Evolutionary conservation across 2,329 filamentous ascomycete species (phyloP).

Genomic region (Alternaria arborescens): DNA sequence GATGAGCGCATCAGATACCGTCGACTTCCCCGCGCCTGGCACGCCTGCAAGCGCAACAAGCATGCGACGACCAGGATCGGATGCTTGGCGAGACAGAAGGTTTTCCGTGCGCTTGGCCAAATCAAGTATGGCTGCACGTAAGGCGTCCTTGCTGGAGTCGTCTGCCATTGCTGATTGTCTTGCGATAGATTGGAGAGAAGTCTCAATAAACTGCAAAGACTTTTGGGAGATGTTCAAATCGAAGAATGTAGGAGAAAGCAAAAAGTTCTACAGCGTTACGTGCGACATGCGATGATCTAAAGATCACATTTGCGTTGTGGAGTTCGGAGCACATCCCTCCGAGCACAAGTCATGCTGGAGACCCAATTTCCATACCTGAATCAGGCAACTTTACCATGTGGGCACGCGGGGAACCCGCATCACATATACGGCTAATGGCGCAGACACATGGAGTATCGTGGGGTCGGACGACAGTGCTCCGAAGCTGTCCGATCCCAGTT

Average conservation of each 20-base stretch:
- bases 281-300: slow-evolving; percentile 1
- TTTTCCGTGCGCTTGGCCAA: slow-evolving; percentile 28
- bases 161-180: slow-evolving; percentile 17
- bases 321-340: slow-evolving; percentile 34
- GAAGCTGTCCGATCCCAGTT: slow-evolving; percentile 19
- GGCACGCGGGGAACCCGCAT: slow-evolving; percentile 14
- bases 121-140: slow-evolving; percentile 26
- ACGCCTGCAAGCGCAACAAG: slow-evolving; percentile 40
- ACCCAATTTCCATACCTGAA: slow-evolving; percentile 10
- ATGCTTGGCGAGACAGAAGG: slow-evolving; percentile 31
- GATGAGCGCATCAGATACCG: slow-evolving; percentile 33
- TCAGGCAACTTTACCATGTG: slow-evolving; percentile 15
- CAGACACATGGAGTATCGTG: slow-evolving; percentile 15
- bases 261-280: not conserved
- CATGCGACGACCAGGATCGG: slow-evolving; percentile 29
- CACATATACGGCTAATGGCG: slow-evolving; percentile 3
- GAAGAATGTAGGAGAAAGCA: not conserved
- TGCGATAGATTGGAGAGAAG: not conserved
- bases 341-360: slow-evolving; percentile 19
- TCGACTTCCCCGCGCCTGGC: slow-evolving; percentile 40
- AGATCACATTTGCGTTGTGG: slow-evolving; percentile 11
- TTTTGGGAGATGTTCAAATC: not conserved
- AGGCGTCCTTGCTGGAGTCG: slow-evolving; percentile 14
- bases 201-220: not conserved
- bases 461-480: slow-evolving; percentile 28